A percentile compares a stretch with the other conserved stretches of the same genome.
Conservation (phyloP, 2,329 filamentous ascomycete genomes). For the Coleophoma cylindrospora region DNA sequence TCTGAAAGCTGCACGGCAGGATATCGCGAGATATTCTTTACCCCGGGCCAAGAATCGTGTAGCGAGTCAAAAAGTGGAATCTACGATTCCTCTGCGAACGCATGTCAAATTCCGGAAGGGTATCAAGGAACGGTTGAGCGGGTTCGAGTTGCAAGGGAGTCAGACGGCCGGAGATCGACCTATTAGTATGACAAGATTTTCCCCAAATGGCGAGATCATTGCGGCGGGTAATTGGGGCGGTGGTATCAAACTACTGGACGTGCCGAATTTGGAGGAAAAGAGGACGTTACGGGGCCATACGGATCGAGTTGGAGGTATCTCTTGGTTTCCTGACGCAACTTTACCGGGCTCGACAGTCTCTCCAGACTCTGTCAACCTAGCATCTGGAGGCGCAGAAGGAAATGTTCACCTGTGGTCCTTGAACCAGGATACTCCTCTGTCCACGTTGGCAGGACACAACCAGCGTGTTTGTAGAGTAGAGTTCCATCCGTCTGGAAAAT, state of each 20-base stretch:
- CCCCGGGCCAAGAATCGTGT: conserved; percentile 75
- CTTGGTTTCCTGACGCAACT: conserved; percentile 84
- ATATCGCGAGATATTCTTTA: conserved; percentile 79
- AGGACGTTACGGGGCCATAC: conserved; percentile 76
- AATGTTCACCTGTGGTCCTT: conserved; percentile 88
- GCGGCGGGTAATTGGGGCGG: conserved; percentile 94
- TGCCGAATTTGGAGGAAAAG: conserved; percentile 77
- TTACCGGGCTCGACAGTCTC: conserved; percentile 67
- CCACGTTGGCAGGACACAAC: conserved; percentile 77
- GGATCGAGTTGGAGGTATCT: conserved; percentile 82
- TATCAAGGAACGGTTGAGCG: conserved; percentile 76
- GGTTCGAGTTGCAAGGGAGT: conserved; percentile 87
- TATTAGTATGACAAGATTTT: conserved; percentile 86
- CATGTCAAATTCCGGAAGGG: conserved; percentile 90
- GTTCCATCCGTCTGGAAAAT: conserved; percentile 88
- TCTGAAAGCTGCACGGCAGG: conserved; percentile 69
- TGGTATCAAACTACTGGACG: conserved; percentile 77
- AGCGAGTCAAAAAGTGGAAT: conserved; percentile 73
- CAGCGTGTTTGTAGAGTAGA: conserved; percentile 88
- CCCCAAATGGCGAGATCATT: conserved; percentile 76
- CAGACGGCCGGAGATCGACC: conserved; percentile 90
- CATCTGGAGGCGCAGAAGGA: conserved; percentile 85
- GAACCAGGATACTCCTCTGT: conserved; percentile 76
- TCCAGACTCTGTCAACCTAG: conserved; percentile 72
- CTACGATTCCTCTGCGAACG: conserved; percentile 77